Base-by-base conservation (phyloP, 2,329 filamentous ascomycete species). In the Cephalotrichum gorgonifer region DNA sequence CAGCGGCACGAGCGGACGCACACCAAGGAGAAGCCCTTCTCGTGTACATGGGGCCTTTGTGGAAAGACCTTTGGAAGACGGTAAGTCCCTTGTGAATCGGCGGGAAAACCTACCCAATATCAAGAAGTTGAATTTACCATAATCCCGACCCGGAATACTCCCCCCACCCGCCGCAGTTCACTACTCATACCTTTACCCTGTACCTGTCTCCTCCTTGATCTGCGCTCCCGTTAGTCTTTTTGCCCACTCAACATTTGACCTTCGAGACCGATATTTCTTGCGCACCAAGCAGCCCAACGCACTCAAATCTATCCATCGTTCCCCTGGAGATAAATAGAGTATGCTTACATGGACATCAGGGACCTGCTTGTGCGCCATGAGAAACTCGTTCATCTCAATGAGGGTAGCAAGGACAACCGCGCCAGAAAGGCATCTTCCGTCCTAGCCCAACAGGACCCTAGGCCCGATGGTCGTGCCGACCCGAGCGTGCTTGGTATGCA, bases 11-110 rank as follows among this genome's bases (percentile, higher is more conserved):
- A 81, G 62, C 72, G 78, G 54, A 81, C 77, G 30, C 78, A 82
- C 63, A 82, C 78, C 55, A 81, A 81, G 58, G 78, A 81, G 64
- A 81, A 81, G 61, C 78, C 78, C 8, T 82, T 81, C 59, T 71
- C 74, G 46, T 82, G 78, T 56, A 68, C 58, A 53, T 79, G 76
- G 74, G 71, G 72, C 58, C 70, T 74, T 39, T 82, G 78, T 63
- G 77, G 78, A 44, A 81, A 81, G 64, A 78, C 73, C 2, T 82
- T 81, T 64, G 76, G 77, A 58, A 68, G 78, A 66, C 71, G 77
- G 78, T 81, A 62, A 71, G 76, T 71, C 55, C n/a, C n/a, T 42
- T 28, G 38, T 43, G 28, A 30, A 41, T 28, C 14, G 11, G 17
- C 35, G 44, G 44, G 8, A 47, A n/a, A 27, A 22, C 44, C 31